Percentiles rank a stretch among this genome's conserved stretches.
Evolutionary conservation across 2,329 filamentous ascomycete species (phyloP).

Genomic region (Proliferodiscus dingleyae): DNA sequence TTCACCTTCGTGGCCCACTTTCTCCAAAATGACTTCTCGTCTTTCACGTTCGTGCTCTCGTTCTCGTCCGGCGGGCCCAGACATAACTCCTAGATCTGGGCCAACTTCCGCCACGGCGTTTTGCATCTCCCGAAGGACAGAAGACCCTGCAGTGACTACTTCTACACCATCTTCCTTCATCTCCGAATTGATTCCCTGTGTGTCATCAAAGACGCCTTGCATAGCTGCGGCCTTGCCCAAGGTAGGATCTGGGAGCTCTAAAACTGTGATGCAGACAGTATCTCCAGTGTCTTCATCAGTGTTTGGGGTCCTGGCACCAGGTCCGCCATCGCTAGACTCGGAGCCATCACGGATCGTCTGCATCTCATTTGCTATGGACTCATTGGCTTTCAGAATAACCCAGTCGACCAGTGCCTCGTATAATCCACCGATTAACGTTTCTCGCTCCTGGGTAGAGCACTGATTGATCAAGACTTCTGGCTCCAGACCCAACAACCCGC

Average conservation of each 20-base stretch:
- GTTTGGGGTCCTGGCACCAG: conserved; percentile 57
- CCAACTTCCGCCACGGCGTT: conserved; percentile 72
- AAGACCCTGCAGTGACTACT: conserved; percentile 68
- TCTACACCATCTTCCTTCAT: conserved; percentile 94
- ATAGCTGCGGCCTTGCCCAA: conserved; percentile 86
- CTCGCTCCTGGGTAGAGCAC: conserved; percentile 78
- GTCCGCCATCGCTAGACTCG: conserved; percentile 61
- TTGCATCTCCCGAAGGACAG: conserved; percentile 82
- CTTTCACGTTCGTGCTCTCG: conserved; percentile 76
- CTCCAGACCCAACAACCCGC: conserved; percentile 78
- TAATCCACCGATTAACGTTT: conserved; percentile 75
- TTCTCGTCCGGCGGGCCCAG: conserved; percentile 62
- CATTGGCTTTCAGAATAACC: conserved; percentile 85
- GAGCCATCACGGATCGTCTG: conserved; percentile 59
- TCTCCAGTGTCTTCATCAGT: conserved; percentile 70
- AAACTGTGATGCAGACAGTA: conserved; percentile 81
- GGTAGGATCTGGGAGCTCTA: conserved; percentile 76
- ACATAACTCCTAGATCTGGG: conserved; percentile 72
- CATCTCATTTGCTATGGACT: conserved; percentile 74
- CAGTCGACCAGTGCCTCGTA: conserved; percentile 95
- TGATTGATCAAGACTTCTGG: conserved; percentile 75
- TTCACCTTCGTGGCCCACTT: conserved; percentile 76
- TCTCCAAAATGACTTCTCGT: conserved; percentile 78
- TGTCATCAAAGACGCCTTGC: conserved; percentile 88
- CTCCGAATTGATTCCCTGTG: conserved; percentile 87